Percentiles rank a stretch among this genome's conserved stretches.
Evolutionary conservation across 331 rosid species (phyloP).

Genomic region (Saraca asoca): DNA sequence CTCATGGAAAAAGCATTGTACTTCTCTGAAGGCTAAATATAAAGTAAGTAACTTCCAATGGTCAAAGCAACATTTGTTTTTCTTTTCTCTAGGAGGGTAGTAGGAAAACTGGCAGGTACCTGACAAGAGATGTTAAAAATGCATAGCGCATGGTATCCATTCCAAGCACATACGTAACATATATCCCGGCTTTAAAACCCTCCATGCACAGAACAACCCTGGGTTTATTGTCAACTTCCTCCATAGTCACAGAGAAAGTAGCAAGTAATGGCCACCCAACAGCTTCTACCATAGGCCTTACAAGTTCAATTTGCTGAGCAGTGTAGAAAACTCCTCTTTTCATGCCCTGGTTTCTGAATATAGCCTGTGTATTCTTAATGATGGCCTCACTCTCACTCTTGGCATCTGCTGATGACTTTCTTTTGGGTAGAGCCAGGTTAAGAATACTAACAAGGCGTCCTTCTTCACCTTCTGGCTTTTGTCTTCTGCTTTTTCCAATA

Average conservation of each 20-base stretch:
- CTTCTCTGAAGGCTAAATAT: conserved; percentile 29
- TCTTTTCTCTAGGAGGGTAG: neutral
- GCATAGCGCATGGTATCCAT: conserved; percentile 99
- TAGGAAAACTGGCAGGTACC: conserved; percentile 49
- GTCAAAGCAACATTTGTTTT: conserved; percentile 3
- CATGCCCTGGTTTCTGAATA: conserved; percentile 78
- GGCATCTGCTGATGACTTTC: conserved; percentile 65
- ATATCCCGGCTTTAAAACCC: conserved; percentile 98
- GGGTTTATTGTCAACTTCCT: conserved; percentile 94
- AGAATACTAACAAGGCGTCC: conserved; percentile 91
- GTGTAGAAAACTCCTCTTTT: conserved; percentile 91
- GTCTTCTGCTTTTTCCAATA: conserved; percentile 67
- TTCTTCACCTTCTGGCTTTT: conserved; percentile 84
- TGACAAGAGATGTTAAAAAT: conserved; percentile 90
- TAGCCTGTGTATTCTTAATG: conserved; percentile 88
- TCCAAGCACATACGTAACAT: conserved; percentile 84
- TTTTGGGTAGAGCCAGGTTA: conserved; percentile 92
- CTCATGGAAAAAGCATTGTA: conserved; percentile 26
- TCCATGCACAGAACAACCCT: conserved; percentile 95
- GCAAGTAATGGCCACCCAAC: conserved; percentile 99
- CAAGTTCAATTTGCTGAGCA: conserved; percentile 92
- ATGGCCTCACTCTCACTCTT: conserved; percentile 91
- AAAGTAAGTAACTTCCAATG: neutral
- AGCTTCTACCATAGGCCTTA: conserved; percentile 99
- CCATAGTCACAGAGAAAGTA: conserved; percentile 98